Percentiles rank a stretch among this genome's conserved stretches.
Conservation (phyloP, 108 stramenopile genomes). For the Aurantiochytrium sp. region DNA sequence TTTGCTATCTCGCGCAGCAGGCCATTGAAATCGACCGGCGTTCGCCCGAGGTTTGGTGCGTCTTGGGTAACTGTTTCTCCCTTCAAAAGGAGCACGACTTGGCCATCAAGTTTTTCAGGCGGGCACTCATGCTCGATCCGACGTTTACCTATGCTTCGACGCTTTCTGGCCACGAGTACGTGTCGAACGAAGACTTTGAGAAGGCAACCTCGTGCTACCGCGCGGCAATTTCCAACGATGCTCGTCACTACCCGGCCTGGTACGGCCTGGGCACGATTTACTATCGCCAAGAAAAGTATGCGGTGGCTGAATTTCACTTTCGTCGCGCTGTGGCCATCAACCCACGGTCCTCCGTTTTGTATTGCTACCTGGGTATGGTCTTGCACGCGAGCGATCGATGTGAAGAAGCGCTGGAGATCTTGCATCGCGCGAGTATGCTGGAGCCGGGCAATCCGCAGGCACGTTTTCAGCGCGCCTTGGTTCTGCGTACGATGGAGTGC, state of each 20-base stretch:
- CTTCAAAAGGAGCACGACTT: slow-evolving; percentile 94
- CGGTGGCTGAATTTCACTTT: slow-evolving; percentile 90
- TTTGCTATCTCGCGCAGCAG: slow-evolving; percentile 80
- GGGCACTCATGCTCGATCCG: slow-evolving; percentile 79
- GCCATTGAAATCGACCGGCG: slow-evolving; percentile 72
- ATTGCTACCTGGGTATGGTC: slow-evolving; percentile 86
- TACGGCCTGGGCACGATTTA: slow-evolving; percentile 93
- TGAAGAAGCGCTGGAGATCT: slow-evolving; percentile 74
- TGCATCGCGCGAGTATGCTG: slow-evolving; percentile 67
- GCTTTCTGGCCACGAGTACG: slow-evolving; percentile 90
- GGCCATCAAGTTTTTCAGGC: slow-evolving; percentile 79
- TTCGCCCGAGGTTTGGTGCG: slow-evolving; percentile 86
- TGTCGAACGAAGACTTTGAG: slow-evolving; percentile 90
- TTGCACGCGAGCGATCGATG: slow-evolving; percentile 78
- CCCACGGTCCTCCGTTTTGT: slow-evolving; percentile 74
- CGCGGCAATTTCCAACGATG: slow-evolving; percentile 73
- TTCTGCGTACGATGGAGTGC: slow-evolving; percentile 77
- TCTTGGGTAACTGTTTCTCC: slow-evolving; percentile 91
- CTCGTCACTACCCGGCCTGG: slow-evolving; percentile 60
- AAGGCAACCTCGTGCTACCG: slow-evolving; percentile 84
- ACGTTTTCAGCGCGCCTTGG: slow-evolving; percentile 81
- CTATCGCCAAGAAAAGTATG: slow-evolving; percentile 89
- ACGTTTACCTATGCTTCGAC: slow-evolving; percentile 87
- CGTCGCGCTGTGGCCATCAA: slow-evolving; percentile 74
- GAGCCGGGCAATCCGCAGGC: slow-evolving; percentile 88